phyloP scores from a whole-genome alignment of 176 grass and related monocot species.

The Phoenix dactylifera region DNA sequence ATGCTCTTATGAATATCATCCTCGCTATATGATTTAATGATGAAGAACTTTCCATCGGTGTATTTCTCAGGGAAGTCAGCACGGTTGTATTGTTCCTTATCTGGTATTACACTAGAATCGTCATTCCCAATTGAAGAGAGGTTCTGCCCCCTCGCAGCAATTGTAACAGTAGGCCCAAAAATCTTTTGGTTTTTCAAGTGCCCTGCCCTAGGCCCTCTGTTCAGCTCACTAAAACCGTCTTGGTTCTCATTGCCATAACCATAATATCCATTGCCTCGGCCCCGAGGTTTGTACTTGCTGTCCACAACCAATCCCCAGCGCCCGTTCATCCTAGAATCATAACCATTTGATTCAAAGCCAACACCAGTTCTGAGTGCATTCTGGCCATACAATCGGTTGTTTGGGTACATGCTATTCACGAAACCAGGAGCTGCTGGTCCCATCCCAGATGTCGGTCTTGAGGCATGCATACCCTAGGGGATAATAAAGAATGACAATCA shows the following conservation, averaged over 20 bases:
- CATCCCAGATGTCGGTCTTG: slow-evolving; percentile 56
- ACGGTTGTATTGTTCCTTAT: slow-evolving; percentile 61
- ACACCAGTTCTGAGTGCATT: slow-evolving; percentile 46
- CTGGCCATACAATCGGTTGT: slow-evolving; percentile 46
- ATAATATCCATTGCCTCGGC: slow-evolving; percentile 39
- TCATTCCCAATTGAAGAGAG: slow-evolving; percentile 48
- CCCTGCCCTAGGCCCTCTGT: slow-evolving; percentile 82
- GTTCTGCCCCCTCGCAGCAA: slow-evolving; percentile 60
- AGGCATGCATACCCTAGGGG: slow-evolving; percentile 52
- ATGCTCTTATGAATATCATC: slow-evolving; percentile 98
- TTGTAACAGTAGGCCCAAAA: slow-evolving; percentile 48
- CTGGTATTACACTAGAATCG: slow-evolving; percentile 26
- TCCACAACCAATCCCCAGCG: slow-evolving; percentile 41
- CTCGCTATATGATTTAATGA: slow-evolving; percentile 95
- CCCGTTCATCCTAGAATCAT: slow-evolving; percentile 59
- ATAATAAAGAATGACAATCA: background rate
- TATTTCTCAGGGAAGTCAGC: slow-evolving; percentile 52
- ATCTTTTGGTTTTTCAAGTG: slow-evolving; percentile 62
- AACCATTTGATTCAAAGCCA: slow-evolving; percentile 68
- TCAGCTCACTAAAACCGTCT: slow-evolving; percentile 77
- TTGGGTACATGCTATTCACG: slow-evolving; percentile 55
- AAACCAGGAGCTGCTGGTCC: slow-evolving; percentile 43
- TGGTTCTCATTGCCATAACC: slow-evolving; percentile 67
- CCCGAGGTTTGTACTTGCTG: slow-evolving; percentile 69
- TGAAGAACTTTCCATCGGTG: slow-evolving; percentile 77